Evolutionary conservation across 768 basidiomycete species (phyloP).

Genomic region (Trichaptum fuscoviolaceum): DNA sequence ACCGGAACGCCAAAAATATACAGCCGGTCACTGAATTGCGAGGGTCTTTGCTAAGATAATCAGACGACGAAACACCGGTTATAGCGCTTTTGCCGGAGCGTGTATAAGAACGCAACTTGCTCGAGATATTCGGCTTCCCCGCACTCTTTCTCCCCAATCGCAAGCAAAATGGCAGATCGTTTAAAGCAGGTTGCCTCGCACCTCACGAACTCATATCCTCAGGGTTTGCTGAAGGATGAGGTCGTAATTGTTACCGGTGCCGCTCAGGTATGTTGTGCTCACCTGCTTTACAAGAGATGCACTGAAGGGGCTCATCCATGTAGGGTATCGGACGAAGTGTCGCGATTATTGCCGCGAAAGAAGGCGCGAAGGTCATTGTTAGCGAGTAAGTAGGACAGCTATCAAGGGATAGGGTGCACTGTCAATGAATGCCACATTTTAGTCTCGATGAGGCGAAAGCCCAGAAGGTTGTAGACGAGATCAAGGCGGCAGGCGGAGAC

Average conservation of each 20-base stretch:
- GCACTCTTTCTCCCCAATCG: slow-evolving; percentile 18
- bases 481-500: slow-evolving; percentile 66
- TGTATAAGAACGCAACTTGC: not conserved
- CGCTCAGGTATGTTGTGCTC: slow-evolving; percentile 50
- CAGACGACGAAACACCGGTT: not conserved
- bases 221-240: slow-evolving; percentile 66
- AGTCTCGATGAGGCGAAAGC: slow-evolving; percentile 74
- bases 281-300: slow-evolving; percentile 14
- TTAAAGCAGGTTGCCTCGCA: slow-evolving; percentile 70
- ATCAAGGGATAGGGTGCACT: not conserved
- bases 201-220: slow-evolving; percentile 42
- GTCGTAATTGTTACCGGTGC: slow-evolving; percentile 89
- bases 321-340: slow-evolving; percentile 76
- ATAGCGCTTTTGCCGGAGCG: not conserved
- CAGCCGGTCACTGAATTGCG: not conserved
- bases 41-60: not conserved
- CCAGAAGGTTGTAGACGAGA: slow-evolving; percentile 62
- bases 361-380: slow-evolving; percentile 83
- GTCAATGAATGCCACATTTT: slow-evolving; percentile 1
- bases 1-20: not conserved
- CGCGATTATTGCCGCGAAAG: slow-evolving; percentile 74
- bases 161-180: slow-evolving; percentile 34
- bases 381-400: slow-evolving; percentile 53
- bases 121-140: slow-evolving; percentile 1
- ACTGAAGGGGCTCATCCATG: not conserved